phyloP scores from a whole-genome alignment of 192 early-diverging fungal species.

The Linnemannia hyalina region DNA sequence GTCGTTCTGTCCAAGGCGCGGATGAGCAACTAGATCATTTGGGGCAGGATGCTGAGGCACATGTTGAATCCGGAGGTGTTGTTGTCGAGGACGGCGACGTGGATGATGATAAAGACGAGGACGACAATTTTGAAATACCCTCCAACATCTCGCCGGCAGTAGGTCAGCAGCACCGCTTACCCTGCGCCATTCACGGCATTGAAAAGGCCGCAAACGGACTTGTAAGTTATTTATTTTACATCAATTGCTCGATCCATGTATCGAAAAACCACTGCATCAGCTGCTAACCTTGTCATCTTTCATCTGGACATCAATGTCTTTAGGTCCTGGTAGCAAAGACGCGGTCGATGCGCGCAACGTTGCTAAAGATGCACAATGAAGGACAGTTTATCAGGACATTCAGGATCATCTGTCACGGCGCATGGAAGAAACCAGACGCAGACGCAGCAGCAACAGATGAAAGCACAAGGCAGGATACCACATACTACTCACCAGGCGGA shows the following conservation, averaged over 20 bases:
- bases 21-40: constrained; percentile 15
- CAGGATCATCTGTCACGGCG: constrained; percentile 55
- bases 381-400: constrained; percentile 37
- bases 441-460: background rate
- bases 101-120: constrained; percentile 9
- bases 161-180: constrained; percentile 31
- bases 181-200: constrained; percentile 61
- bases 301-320: background rate
- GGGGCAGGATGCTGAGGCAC: constrained; percentile 38
- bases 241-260: background rate
- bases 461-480: background rate
- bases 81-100: background rate
- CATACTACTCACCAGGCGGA: background rate
- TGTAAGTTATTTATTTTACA: constrained; percentile 34
- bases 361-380: constrained; percentile 53
- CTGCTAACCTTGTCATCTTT: background rate
- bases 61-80: constrained; percentile 17
- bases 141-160: constrained; percentile 34
- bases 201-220: constrained; percentile 71
- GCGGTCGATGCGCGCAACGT: constrained; percentile 20
- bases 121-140: constrained; percentile 49
- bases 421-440: background rate
- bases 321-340: constrained; percentile 64
- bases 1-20: background rate
- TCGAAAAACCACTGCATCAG: background rate